These are phyloP conservation scores for Botrytis pseudocinerea DNA, from an alignment of 2,329 filamentous ascomycete species.

Conservation along the genomic window DNA sequence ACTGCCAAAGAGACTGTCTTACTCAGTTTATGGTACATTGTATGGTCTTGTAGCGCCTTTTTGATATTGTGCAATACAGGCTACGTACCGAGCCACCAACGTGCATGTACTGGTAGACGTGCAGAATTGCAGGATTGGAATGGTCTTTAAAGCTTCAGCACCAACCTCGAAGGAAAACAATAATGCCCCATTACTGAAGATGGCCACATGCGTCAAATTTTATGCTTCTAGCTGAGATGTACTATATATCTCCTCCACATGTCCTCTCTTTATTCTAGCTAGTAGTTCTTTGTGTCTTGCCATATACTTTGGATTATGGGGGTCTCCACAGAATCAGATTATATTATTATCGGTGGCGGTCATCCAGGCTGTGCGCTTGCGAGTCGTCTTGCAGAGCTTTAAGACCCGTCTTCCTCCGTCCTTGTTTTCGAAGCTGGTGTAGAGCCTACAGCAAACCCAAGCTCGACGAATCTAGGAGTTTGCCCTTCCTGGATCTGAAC, in stretches of 20 bases:
- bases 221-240: neutral
- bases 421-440: conserved; percentile 45
- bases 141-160: neutral
- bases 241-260: neutral
- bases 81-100: no score
- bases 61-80: no score
- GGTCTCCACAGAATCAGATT: conserved; percentile 32
- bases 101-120: no score
- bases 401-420: conserved; percentile 36
- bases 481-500: conserved; percentile 23
- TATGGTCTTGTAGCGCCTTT: no score
- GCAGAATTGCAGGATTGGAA: neutral
- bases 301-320: neutral
- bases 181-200: neutral
- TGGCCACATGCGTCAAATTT: neutral
- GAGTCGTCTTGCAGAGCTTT: conserved; percentile 36
- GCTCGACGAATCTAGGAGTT: neutral
- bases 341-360: conserved; percentile 44
- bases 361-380: conserved; percentile 43
- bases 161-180: neutral
- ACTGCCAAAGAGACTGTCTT: no score
- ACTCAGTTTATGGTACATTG: no score
- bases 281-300: neutral
- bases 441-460: conserved; percentile 29
- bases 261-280: neutral